Evolutionary conservation across 345 rosid species (phyloP).

Genomic region (Anastatica hierochuntica): DNA sequence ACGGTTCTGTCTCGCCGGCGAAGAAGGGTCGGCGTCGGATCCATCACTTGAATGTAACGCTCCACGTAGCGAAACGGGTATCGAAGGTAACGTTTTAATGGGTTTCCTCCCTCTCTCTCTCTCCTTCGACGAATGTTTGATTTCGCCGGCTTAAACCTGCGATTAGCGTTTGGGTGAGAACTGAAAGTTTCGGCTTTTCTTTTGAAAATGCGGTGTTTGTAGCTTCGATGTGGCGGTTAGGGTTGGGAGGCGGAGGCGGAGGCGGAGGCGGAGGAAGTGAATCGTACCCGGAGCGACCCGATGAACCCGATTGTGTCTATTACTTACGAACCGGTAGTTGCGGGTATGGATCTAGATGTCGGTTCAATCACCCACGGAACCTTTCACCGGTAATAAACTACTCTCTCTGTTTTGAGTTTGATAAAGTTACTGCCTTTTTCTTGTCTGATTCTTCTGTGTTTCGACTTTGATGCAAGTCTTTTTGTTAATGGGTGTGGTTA

Average conservation of each 20-base stretch:
- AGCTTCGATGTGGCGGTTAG: constrained; percentile 69
- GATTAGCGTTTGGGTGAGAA: constrained; percentile 13
- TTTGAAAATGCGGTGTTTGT: constrained; percentile 27
- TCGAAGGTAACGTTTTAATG: constrained; percentile 43
- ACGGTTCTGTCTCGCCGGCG: constrained; percentile 54
- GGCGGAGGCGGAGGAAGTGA: constrained; percentile 32
- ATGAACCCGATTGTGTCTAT: constrained; percentile 68
- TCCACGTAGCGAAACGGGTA: constrained; percentile 51
- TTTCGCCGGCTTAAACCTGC: constrained; percentile 1
- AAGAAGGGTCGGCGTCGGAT: constrained; percentile 53
- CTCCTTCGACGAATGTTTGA: not conserved
- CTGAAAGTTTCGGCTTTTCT: constrained; percentile 7
- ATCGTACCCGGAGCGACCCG: constrained; percentile 72
- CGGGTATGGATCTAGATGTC: constrained; percentile 78
- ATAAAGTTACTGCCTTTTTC: constrained; percentile 26
- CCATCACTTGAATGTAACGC: constrained; percentile 60
- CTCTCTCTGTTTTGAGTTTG: constrained; percentile 13
- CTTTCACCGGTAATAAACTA: constrained; percentile 45
- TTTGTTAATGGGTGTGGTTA: not conserved
- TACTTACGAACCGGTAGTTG: constrained; percentile 75
- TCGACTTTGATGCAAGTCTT: no score
- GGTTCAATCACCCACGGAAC: constrained; percentile 91
- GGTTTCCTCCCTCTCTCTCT: constrained; percentile 6
- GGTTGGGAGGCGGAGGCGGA: constrained; percentile 35
- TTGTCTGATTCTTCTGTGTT: no score